Base-by-base conservation (phyloP, 306 rosid genomes). In the Macrotyloma uniflorum region DNA sequence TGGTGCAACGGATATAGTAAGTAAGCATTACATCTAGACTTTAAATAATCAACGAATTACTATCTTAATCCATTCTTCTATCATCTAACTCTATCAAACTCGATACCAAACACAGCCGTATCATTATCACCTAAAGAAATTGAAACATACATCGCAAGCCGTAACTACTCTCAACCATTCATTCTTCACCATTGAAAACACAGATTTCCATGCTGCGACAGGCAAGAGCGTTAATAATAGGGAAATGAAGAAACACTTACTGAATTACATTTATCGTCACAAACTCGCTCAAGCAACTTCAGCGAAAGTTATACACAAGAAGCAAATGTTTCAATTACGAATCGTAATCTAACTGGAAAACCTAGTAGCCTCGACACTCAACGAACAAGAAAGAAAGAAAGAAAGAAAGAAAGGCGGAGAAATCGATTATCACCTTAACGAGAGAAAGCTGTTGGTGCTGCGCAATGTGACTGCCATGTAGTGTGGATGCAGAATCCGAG, bases 401-500 rank as follows among this genome's bases (percentile, higher is more conserved):
- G 38, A 6, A 35, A 36, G 42, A 70, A 49, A 32, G 5, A 32
- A 8, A 13, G 61, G 53, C 4, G 36, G 46, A 65, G 75, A 58
- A 79, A 5, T 13, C 19, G 79, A 74, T 72, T 75, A 68, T 69
- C 61, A 95, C 99, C 99, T 95, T 19, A 93, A 77, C 10, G 91
- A 40, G 4, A 88, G 83, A 67, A 84, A 83, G 59, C 83, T 85
- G 82, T 67, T 84, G 87, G 30, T 82, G 58, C 74, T 81, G 76
- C 77, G 87, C 40, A 89, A 76, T 82, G 83, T 90, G 35, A 91
- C 73, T 13, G 98, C 90, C 99, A 93, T 95, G 45, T 5, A 47
- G 51, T 1, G 66, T 3, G 47, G 71, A 68, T 16, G 42, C 49
- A 75, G 66, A 80, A 66, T 35, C 33, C 46, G 28, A 2, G 74